Evolutionary conservation across 345 rosid genomes (phyloP).

Genomic region (Jatropha curcas): DNA sequence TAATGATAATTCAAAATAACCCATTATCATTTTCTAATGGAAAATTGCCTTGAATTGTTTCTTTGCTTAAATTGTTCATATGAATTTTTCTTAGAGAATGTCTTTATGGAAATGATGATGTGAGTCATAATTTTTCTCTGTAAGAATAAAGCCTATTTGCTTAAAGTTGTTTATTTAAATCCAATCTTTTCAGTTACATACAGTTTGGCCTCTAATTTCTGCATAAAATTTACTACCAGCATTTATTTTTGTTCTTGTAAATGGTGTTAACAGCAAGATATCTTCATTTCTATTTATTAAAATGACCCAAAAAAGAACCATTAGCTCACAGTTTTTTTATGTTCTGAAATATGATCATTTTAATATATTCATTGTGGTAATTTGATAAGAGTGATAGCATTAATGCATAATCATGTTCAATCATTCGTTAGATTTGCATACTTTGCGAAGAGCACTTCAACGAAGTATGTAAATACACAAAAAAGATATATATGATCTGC

Average conservation of each 20-base stretch:
- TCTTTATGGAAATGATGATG: not conserved
- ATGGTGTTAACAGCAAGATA: not conserved
- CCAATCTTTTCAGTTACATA: no score
- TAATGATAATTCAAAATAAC: not conserved
- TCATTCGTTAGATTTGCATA: no score
- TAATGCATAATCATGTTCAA: no score
- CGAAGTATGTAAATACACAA: not conserved
- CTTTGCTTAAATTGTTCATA: not conserved
- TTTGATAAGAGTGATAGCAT: no score
- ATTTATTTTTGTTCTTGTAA: no score
- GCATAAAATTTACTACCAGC: not conserved
- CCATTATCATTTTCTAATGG: not conserved
- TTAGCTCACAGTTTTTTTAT: no score
- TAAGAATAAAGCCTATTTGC: not conserved
- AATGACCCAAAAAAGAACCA: not conserved
- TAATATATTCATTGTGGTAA: no score
- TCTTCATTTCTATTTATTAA: not conserved
- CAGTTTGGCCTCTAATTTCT: not conserved
- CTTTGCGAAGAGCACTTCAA: no score
- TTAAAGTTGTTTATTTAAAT: not conserved
- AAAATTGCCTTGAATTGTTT: not conserved
- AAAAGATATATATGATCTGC: not conserved
- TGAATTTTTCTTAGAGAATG: not conserved
- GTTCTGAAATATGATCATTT: not conserved
- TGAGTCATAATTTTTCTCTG: not conserved